Percentiles rank a stretch among this genome's conserved stretches.
Conservation (phyloP, 768 basidiomycete genomes). For the Strobilomyces echinocephalus region DNA sequence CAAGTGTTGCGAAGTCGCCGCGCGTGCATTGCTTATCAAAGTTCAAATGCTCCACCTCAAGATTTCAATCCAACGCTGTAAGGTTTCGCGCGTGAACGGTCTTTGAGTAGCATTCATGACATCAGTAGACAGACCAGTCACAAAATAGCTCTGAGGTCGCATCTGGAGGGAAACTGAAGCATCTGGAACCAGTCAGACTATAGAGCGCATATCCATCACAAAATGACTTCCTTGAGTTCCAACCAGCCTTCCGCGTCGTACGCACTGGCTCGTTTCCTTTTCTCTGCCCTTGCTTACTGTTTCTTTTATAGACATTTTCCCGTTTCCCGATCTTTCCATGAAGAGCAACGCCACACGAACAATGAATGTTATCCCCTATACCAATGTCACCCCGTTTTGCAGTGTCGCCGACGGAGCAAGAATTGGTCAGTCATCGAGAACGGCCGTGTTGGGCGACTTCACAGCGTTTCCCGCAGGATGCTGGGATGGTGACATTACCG, state of each 20-base stretch:
- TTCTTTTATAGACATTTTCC: not conserved
- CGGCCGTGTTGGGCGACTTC: not conserved
- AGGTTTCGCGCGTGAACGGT: not conserved
- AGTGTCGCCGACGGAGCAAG: not conserved
- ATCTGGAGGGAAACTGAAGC: too few species aligned
- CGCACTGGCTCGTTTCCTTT: not conserved
- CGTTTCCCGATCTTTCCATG: not conserved
- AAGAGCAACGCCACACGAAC: not conserved
- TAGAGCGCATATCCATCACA: not conserved
- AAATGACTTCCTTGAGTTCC: not conserved
- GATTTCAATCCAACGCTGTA: not conserved
- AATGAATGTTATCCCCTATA: not conserved
- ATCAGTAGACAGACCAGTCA: too few species aligned
- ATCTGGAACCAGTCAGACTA: not conserved
- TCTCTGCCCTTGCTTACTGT: not conserved
- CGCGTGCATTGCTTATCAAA: not conserved
- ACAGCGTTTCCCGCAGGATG: not conserved
- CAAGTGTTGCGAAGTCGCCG: too few species aligned
- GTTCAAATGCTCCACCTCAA: not conserved
- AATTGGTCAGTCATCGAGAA: not conserved
- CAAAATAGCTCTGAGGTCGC: too few species aligned
- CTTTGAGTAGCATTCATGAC: too few species aligned
- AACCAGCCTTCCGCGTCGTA: not conserved
- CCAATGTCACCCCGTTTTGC: not conserved
- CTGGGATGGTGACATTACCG: too few species aligned